phyloP scores from a whole-genome alignment of 257 asterid genomes.

The Nicotiana tomentosiformis region DNA sequence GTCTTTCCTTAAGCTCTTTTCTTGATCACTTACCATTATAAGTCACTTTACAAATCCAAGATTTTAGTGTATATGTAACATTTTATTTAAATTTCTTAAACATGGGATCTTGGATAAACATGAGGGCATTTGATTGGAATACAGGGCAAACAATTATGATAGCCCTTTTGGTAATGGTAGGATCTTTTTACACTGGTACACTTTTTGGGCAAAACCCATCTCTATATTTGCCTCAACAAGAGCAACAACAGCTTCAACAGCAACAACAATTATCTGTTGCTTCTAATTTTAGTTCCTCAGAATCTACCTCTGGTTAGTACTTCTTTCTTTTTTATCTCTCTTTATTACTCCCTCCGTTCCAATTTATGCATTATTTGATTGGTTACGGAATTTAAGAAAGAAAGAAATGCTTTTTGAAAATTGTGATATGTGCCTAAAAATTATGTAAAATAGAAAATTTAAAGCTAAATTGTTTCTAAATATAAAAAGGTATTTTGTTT shows the following conservation, averaged over 20 bases:
- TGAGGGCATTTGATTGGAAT: conserved; percentile 73
- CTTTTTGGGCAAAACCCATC: conserved; percentile 43
- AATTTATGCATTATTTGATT: too few species aligned
- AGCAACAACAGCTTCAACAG: conserved; percentile 20
- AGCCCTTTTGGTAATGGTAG: conserved; percentile 62
- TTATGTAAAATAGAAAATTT: too few species aligned
- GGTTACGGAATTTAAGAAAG: too few species aligned
- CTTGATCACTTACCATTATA: neutral
- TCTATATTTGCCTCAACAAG: conserved; percentile 23
- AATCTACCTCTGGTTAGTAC: conserved; percentile 31
- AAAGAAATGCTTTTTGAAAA: too few species aligned
- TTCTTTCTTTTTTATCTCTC: neutral
- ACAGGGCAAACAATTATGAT: conserved; percentile 51
- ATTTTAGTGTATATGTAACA: neutral
- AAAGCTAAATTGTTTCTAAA: too few species aligned
- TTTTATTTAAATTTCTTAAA: neutral
- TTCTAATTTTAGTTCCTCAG: conserved; percentile 23
- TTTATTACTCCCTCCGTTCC: neutral
- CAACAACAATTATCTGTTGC: conserved; percentile 18
- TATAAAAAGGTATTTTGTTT: too few species aligned
- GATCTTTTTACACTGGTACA: conserved; percentile 83
- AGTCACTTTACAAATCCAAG: neutral
- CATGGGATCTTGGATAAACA: conserved; percentile 21
- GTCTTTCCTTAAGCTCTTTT: neutral
- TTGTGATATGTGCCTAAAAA: too few species aligned